phyloP scores from a whole-genome alignment of 805 yeast genomes.

The Saccharomycopsis sp. region DNA sequence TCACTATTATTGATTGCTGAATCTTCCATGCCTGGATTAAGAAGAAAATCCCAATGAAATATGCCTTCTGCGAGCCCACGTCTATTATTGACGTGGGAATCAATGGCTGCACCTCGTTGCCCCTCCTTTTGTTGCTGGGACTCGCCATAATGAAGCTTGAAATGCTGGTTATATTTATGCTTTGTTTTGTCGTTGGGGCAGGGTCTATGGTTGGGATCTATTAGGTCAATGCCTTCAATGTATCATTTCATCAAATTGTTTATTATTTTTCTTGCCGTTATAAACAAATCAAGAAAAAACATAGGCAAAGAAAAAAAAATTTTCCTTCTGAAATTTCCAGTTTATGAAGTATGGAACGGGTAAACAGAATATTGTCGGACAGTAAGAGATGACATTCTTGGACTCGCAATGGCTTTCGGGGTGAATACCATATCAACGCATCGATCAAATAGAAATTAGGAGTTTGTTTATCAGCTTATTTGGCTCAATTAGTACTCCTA shows the following conservation, averaged over 20 bases:
- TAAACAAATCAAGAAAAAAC: not conserved
- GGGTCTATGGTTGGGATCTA: too few species aligned
- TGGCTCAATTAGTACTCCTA: too few species aligned
- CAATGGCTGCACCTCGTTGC: conserved; percentile 30
- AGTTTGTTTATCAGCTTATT: too few species aligned
- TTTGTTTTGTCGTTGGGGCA: too few species aligned
- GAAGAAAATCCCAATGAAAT: conserved; percentile 57
- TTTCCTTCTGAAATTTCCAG: not conserved
- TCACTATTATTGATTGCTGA: conserved; percentile 59
- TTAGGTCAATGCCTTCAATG: not conserved
- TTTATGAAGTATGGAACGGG: conserved; percentile 1
- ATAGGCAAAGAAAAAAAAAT: not conserved
- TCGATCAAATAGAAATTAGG: not conserved
- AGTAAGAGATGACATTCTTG: not conserved
- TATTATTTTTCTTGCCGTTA: not conserved
- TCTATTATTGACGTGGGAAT: conserved; percentile 65
- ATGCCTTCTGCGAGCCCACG: conserved; percentile 66
- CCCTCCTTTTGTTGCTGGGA: not conserved
- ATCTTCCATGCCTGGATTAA: conserved; percentile 83
- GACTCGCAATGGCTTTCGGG: not conserved
- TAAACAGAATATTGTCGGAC: not conserved
- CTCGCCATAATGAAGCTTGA: not conserved
- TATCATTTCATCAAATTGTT: not conserved
- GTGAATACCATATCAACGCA: not conserved
- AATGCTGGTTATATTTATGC: too few species aligned